Evolutionary conservation across 73 alveolate genomes (phyloP), one percentile per base, ranked within the genome.

Genomic region (Paramecium octaurelia): DNA sequence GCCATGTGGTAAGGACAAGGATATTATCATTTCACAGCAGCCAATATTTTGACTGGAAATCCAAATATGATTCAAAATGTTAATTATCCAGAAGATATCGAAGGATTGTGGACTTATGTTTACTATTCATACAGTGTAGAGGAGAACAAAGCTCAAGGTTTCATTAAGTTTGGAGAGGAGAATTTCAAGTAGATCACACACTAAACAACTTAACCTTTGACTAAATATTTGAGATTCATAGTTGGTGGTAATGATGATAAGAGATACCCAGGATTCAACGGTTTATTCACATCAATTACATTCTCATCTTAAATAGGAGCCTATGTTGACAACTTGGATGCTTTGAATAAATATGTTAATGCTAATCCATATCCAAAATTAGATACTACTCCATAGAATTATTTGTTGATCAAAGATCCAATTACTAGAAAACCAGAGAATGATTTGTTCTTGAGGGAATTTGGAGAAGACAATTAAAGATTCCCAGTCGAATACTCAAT

Each of bases 1-100:
- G 88, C 88, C 6, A 75, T 75, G 34, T 75, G 88, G 88, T 75
- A 75, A 84, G 92, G 92, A 84, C n/a, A 84, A 42, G 92, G 92
- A 36, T 84, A 27, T 35, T 84, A 84, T 84, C 92, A 84, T 35
- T 84, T 84, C 85, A 50, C 92, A n/a, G 60, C 88, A 14, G 40
- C 58, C 5, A 75, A 75, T 35, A 38, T 38, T 14, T 29, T 38
- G 23, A 75, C 64, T 46, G 87, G 87, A 9, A 84, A 84, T 84
- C 77, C 60, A 34, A 84, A 84, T 84, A 31, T 42, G 57, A 84
- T 84, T 84, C 34, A 42, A 46, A 84, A 84, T 84, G 60, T 42
- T 58, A 58, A 84, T 44, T 84, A 43, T 21, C 92, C 92, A 36
- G 85, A 40, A 2, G 92, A 84, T 50, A 84, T 84, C 46, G 92